These are phyloP conservation scores for Lactarius pseudohatsudake DNA, from an alignment of 768 basidiomycete genomes.

Conservation along the genomic window DNA sequence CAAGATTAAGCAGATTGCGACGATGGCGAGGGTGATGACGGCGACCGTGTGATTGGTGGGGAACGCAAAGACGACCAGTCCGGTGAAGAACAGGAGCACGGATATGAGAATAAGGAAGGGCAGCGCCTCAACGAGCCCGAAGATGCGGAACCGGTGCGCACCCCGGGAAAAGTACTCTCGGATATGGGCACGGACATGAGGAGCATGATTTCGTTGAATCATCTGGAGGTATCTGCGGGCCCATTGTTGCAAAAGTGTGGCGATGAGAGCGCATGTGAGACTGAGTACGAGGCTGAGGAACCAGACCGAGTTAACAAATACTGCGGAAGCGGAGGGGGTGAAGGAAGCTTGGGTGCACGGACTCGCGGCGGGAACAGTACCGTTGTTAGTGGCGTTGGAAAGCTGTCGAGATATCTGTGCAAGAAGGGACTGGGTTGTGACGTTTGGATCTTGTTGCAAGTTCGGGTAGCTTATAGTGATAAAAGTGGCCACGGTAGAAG, in stretches of 20 bases:
- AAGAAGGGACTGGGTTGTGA: too few species aligned
- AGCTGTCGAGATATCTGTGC: too few species aligned
- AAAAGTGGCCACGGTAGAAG: too few species aligned
- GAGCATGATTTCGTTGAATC: neutral
- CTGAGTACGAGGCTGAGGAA: slow-evolving; percentile 5
- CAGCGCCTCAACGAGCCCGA: slow-evolving; percentile 42
- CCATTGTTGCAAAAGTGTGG: slow-evolving; percentile 9
- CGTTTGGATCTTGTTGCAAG: too few species aligned
- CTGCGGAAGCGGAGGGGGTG: neutral
- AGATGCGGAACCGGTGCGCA: slow-evolving; percentile 41
- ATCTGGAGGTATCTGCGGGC: slow-evolving; percentile 5
- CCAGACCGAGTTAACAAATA: neutral
- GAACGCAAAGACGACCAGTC: slow-evolving; percentile 8
- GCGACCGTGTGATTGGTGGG: slow-evolving; percentile 1
- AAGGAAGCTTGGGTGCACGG: neutral
- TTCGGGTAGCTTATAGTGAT: too few species aligned
- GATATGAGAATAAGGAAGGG: neutral
- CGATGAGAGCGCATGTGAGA: neutral
- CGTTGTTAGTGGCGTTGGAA: too few species aligned
- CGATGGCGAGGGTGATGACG: neutral
- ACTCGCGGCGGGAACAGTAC: too few species aligned
- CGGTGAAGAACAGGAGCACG: neutral
- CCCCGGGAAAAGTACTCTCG: slow-evolving; percentile 37
- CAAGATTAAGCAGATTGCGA: neutral
- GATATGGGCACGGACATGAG: neutral